Base-by-base conservation (phyloP, 2,329 filamentous ascomycete genomes). In the Metarhizium sp. region DNA sequence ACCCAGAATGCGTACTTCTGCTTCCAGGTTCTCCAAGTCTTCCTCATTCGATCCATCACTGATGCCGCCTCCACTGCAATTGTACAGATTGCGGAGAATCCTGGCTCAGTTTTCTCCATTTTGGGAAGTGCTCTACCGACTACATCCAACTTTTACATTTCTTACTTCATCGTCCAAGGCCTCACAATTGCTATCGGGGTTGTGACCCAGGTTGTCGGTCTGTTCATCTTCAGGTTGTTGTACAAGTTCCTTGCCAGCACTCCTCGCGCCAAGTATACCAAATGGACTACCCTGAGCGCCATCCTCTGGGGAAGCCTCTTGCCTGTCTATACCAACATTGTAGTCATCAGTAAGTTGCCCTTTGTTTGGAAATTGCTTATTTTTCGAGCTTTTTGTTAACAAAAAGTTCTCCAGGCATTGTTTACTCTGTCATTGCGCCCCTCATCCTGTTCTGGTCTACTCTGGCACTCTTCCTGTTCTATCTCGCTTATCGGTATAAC, bases 1-100 rank as follows among this genome's bases (percentile, higher is more conserved):
- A 92, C 90, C 0, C 90, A 97, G 68, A 95, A 94, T 67, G 87
- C 85, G 64, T 97, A 95, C 77, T 99, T 96, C 65, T 81, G 81
- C 58, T 95, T 95, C 75, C 89, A 94, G 70, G 82, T 97, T 48
- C 77, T 96, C n/a, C 92, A 97, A 69, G 89, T 96, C 40, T 97
- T 97, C 75, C 74, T 97, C 52, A 84, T 97, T 43, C 85, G 88
- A 6, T 96, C 92, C 0, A 61, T 97, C 18, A 79, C 88, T 6
- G 91, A 90, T 42, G 85, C 90, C 2, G 91, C 91, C 10, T 81
- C 89, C 6, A 79, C 85, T 6, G 82, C 89, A 1, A 78, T 84
- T 13, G 73, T 79, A 14, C 64, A 84, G 47, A 85, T 95, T 53
- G 77, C 82, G 20, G 43, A 83, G 0, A 63, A 89, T 4, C 90